These are phyloP conservation scores for Paraurostyla sp. DNA, from an alignment of 73 alveolate genomes.

Conservation along the genomic window DNA sequence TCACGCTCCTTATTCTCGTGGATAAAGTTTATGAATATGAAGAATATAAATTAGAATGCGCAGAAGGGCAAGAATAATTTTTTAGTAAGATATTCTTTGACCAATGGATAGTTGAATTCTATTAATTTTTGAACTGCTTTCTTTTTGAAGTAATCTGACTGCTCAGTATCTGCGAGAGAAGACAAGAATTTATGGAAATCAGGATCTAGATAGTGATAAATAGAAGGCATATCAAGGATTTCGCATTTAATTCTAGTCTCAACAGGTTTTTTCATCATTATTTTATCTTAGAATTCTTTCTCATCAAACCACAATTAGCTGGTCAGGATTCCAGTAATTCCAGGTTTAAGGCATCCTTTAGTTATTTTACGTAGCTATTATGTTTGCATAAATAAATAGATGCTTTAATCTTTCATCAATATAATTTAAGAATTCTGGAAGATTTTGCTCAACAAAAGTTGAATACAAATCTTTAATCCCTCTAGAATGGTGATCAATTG, in stretches of 20 bases:
- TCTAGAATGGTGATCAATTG: slow-evolving; percentile 55
- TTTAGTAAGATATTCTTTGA: neutral
- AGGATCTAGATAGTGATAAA: neutral
- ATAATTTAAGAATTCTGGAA: slow-evolving; percentile 4
- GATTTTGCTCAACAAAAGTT: neutral
- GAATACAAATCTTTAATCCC: slow-evolving; percentile 38
- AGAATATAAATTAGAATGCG: neutral
- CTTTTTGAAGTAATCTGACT: neutral
- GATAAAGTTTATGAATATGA: neutral
- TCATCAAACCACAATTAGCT: slow-evolving; percentile 29
- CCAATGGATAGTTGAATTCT: slow-evolving; percentile 61
- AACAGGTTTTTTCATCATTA: neutral
- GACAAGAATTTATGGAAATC: slow-evolving; percentile 14
- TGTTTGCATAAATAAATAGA: no score
- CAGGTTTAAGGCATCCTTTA: slow-evolving; percentile 28
- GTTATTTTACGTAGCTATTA: neutral
- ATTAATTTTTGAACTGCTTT: slow-evolving; percentile 29
- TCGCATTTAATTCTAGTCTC: slow-evolving; percentile 15
- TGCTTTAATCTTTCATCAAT: neutral
- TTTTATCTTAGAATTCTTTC: neutral
- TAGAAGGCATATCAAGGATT: slow-evolving; percentile 30
- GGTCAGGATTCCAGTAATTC: neutral
- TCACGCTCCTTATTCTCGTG: neutral
- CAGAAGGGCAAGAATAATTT: slow-evolving; percentile 46
- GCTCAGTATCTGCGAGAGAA: slow-evolving; percentile 13